A percentile compares a stretch with the other conserved stretches of the same genome.
phyloP scores from a whole-genome alignment of 345 rosid species.

The Cardamine chenopodiifolia region DNA sequence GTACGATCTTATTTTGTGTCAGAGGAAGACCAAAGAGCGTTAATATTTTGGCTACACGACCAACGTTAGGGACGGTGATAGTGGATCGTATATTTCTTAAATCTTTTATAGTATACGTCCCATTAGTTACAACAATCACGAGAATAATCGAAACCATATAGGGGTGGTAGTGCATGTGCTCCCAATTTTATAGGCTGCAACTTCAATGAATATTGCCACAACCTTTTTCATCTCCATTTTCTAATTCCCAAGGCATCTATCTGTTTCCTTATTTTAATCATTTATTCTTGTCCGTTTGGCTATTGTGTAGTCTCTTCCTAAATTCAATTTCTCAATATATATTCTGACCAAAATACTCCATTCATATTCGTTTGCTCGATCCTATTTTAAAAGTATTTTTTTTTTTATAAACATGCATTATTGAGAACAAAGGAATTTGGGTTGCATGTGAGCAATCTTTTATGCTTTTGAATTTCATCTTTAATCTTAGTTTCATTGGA shows the following conservation, averaged over 20 bases:
- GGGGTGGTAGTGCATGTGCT: slow-evolving; percentile 39
- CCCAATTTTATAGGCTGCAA: slow-evolving; percentile 32
- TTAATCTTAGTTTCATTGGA: slow-evolving; percentile 34
- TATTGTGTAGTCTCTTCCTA: slow-evolving; percentile 19
- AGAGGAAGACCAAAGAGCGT: slow-evolving; percentile 38
- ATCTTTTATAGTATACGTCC: slow-evolving; percentile 7
- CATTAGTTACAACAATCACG: slow-evolving; percentile 41
- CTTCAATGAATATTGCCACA: slow-evolving; percentile 32
- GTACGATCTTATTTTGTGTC: slow-evolving; percentile 38
- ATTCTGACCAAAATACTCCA: slow-evolving; percentile 28
- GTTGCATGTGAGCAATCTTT: slow-evolving; percentile 47
- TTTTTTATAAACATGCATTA: slow-evolving; percentile 28
- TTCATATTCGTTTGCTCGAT: slow-evolving; percentile 7
- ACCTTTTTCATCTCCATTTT: slow-evolving; percentile 10
- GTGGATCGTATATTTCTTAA: slow-evolving; percentile 31
- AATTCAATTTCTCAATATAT: slow-evolving; percentile 12
- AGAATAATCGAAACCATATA: slow-evolving; percentile 26
- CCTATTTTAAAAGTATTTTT: not conserved
- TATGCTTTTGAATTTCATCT: slow-evolving; percentile 40
- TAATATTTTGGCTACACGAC: slow-evolving; percentile 40
- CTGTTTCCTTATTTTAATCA: slow-evolving; percentile 20
- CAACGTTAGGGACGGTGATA: slow-evolving; percentile 45
- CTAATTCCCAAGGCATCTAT: slow-evolving; percentile 32
- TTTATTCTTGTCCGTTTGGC: slow-evolving; percentile 13
- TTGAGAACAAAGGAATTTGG: slow-evolving; percentile 46